phyloP scores from a whole-genome alignment of 2,329 filamentous ascomycete genomes.

The Didymella lethalis region DNA sequence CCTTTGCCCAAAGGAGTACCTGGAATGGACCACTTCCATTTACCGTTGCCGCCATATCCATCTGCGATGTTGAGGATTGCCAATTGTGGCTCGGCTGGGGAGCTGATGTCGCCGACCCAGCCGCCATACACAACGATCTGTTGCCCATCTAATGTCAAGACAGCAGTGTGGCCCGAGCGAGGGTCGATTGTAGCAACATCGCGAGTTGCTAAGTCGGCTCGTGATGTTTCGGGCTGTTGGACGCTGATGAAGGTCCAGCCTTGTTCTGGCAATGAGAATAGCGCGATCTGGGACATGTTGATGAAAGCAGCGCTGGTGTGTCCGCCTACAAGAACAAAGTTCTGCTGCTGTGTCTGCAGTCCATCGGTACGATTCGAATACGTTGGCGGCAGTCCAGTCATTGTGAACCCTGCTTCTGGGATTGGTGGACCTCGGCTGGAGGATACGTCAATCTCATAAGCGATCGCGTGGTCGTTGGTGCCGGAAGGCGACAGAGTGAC shows the following conservation, averaged over 20 bases:
- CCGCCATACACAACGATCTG: conserved; percentile 84
- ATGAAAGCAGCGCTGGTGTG: conserved; percentile 85
- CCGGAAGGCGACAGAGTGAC: conserved; percentile 65
- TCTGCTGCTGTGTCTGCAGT: conserved; percentile 73
- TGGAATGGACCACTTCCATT: conserved; percentile 76
- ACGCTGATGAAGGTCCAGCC: conserved; percentile 84
- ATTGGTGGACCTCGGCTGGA: conserved; percentile 70
- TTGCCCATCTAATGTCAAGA: conserved; percentile 79
- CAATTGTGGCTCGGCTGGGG: conserved; percentile 82
- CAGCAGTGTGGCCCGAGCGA: conserved; percentile 86
- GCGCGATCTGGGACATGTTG: conserved; percentile 89
- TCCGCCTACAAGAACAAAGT: conserved; percentile 83
- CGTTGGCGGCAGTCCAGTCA: conserved; percentile 76
- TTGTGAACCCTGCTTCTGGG: conserved; percentile 84
- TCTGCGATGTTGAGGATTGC: conserved; percentile 77
- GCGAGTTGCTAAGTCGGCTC: conserved; percentile 65
- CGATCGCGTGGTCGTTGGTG: conserved; percentile 49
- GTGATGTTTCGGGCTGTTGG: conserved; percentile 55
- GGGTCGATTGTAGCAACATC: conserved; percentile 69
- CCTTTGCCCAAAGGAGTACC: conserved; percentile 53
- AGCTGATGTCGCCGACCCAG: conserved; percentile 84
- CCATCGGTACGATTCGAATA: conserved; percentile 71
- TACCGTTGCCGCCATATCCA: conserved; percentile 68
- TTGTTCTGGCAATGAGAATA: conserved; percentile 86
- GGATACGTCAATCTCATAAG: conserved; percentile 58